These are phyloP conservation scores for Pleurotus eryngii DNA, from an alignment of 768 basidiomycete species.

Conservation along the genomic window DNA sequence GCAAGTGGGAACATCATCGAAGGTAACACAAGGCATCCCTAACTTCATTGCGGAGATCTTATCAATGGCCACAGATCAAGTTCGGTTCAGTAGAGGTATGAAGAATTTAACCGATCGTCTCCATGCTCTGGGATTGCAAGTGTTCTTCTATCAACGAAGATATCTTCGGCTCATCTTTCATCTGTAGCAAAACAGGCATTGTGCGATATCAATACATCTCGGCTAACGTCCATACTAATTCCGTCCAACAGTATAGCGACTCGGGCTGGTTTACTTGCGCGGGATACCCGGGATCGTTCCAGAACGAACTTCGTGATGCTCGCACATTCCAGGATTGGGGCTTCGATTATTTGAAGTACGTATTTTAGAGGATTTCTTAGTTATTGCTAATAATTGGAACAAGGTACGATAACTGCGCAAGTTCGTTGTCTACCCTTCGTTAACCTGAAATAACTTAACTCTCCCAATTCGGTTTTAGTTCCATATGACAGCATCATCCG, in stretches of 20 bases:
- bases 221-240: neutral
- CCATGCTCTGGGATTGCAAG: slow-evolving; percentile 56
- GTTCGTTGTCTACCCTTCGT: slow-evolving; percentile 25
- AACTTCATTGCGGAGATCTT: too few relatives aligned
- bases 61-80: slow-evolving; percentile 32
- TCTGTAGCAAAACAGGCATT: slow-evolving; percentile 38
- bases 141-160: neutral
- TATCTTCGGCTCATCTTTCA: neutral
- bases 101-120: slow-evolving; percentile 51
- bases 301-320: slow-evolving; percentile 55
- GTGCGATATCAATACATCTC: slow-evolving; percentile 20
- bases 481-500: slow-evolving; percentile 57
- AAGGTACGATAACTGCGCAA: slow-evolving; percentile 54
- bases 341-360: slow-evolving; percentile 64
- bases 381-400: slow-evolving; percentile 2
- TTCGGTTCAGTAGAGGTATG: slow-evolving; percentile 56
- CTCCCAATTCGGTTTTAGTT: slow-evolving; percentile 27
- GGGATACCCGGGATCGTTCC: slow-evolving; percentile 61
- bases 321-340: slow-evolving; percentile 62
- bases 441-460: neutral
- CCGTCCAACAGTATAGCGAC: slow-evolving; percentile 45
- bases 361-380: neutral
- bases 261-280: slow-evolving; percentile 70
- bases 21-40: too few relatives aligned
- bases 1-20: slow-evolving; percentile 49